Evolutionary conservation across 768 basidiomycete species (phyloP), one percentile per base, ranked within the genome.

Genomic region (Botryobasidium botryosum): DNA sequence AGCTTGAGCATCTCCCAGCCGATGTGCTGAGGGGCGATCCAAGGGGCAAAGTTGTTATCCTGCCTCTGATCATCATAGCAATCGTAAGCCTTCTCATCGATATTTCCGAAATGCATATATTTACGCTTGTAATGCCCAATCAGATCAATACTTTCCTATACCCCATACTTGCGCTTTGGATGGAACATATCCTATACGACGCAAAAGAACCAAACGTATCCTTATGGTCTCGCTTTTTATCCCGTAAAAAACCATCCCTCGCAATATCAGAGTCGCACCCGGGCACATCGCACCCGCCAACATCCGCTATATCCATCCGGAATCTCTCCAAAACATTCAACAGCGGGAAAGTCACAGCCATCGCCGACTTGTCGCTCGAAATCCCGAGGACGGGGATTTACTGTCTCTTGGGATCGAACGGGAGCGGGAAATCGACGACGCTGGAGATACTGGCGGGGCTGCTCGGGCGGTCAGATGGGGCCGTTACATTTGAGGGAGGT

Each of bases 351-450:
- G 71, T 84, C 4, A 72, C 68, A 6, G 82, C 83, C 2, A 69
- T 85, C 24, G 61, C 64, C 2, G 72, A 80, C 48, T 68, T 86
- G 24, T 74, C 72, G 4, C 57, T 85, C 32, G 69, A 78, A 50
- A 67, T 86, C 8, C 82, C 82, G 2, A 74, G 74, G 52, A 64
- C 61, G 5, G 80, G 81, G 6, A 81, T 84, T n/a, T 84, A 75
- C 53, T 79, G 83, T 24, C 62, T 85, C 6, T 61, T 40, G 43
- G 37, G 35, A 33, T 40, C 7, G 24, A 35, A 43, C 47, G 81
- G 81, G 6, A 79, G 82, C 6, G 82, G 82, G 18, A 86, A 84
- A 59, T 81, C 79, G 0, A 85, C 82, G 0, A 61, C 71, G 0
- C 63, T 85, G 23, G 77, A 76, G 2, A 69, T 83, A 42, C 60